Evolutionary conservation across 2,329 filamentous ascomycete genomes (phyloP).

Genomic region (Colletotrichum sidae): DNA sequence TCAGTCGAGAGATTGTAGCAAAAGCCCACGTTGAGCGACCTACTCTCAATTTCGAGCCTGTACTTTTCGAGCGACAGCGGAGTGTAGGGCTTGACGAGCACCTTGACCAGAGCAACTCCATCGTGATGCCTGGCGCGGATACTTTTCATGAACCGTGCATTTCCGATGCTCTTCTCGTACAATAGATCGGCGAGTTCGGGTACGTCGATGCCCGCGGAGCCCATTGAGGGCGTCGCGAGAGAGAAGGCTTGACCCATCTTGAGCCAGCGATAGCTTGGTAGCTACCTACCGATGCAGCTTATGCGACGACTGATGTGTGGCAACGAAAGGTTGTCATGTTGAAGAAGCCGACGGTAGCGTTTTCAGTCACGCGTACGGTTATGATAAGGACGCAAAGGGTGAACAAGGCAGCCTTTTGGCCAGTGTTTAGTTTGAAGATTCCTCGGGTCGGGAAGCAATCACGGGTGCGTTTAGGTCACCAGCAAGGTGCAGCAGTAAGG

Average conservation of each 20-base stretch:
- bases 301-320: constrained; percentile 29
- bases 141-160: constrained; percentile 95
- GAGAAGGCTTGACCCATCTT: constrained; percentile 97
- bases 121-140: constrained; percentile 91
- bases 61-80: constrained; percentile 85
- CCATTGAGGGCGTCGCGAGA: constrained; percentile 89
- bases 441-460: constrained; percentile 21
- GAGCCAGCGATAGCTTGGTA: constrained; percentile 19
- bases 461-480: constrained; percentile 36
- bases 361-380: too few relatives aligned
- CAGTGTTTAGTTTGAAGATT: background rate
- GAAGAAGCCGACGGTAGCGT: background rate
- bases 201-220: constrained; percentile 92
- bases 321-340: constrained; percentile 27
- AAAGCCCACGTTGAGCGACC: background rate
- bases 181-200: constrained; percentile 90
- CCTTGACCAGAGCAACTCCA: constrained; percentile 92
- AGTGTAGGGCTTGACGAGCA: constrained; percentile 91
- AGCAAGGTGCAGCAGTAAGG: background rate
- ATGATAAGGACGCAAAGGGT: too few relatives aligned
- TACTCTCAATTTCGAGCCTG: constrained; percentile 79
- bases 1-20: constrained; percentile 11
- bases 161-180: constrained; percentile 93
- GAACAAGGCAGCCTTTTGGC: too few relatives aligned
- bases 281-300: constrained; percentile 15